Percentiles rank a stretch among this genome's conserved stretches.
phyloP scores from a whole-genome alignment of 768 basidiomycete genomes.

The Cyathus striatus region DNA sequence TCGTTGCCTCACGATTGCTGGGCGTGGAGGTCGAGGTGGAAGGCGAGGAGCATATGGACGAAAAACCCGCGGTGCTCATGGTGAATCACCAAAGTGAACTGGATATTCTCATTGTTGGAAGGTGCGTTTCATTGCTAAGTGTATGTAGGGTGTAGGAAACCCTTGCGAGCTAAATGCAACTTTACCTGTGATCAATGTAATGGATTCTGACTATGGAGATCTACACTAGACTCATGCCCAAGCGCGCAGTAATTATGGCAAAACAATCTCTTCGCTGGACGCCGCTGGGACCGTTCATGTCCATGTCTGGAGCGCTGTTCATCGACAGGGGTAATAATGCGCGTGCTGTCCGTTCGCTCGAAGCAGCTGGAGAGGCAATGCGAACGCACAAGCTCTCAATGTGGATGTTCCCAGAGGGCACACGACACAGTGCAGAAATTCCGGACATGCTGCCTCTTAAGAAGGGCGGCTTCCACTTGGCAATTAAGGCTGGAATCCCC shows the following conservation, averaged over 20 bases:
- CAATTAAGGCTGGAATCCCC: conserved; percentile 85
- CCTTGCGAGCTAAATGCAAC: no score
- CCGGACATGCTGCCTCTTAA: conserved; percentile 84
- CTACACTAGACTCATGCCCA: conserved; percentile 67
- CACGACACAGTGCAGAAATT: conserved; percentile 64
- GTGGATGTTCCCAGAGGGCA: conserved; percentile 98
- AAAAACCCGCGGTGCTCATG: conserved; percentile 71
- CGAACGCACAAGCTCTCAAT: conserved; percentile 65
- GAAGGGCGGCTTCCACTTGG: conserved; percentile 97
- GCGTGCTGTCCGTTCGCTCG: conserved; percentile 70
- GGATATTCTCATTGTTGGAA: conserved; percentile 78
- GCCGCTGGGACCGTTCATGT: conserved; percentile 91
- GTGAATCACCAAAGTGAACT: conserved; percentile 94
- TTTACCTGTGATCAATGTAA: no score
- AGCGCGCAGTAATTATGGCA: conserved; percentile 81
- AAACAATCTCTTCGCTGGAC: conserved; percentile 85
- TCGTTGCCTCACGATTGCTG: conserved; percentile 53
- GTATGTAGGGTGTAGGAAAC: no score
- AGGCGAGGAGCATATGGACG: conserved; percentile 75
- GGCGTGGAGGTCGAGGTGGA: conserved; percentile 75
- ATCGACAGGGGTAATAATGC: conserved; percentile 81
- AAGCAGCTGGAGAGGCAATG: conserved; percentile 75
- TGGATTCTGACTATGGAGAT: conserved; percentile 2
- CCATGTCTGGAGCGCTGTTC: conserved; percentile 85
- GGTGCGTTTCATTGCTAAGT: no score